Evolutionary conservation across 1,284 basidiomycete species (phyloP).

Genomic region (Irpex rosettiformis): DNA sequence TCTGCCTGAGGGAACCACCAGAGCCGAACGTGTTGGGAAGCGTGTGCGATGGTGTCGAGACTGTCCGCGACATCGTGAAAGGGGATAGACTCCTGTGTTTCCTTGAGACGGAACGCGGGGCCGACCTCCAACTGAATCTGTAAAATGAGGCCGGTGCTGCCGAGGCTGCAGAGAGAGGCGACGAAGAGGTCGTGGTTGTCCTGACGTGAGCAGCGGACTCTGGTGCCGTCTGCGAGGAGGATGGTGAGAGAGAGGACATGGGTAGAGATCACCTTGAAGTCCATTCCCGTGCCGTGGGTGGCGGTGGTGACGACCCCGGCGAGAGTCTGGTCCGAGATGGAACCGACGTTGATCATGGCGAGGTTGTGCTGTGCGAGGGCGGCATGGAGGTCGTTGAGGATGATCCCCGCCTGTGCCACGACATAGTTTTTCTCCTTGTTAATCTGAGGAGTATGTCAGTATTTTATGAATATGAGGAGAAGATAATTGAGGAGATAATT

Average conservation of each 20-base stretch:
- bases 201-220: conserved; percentile 64
- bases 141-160: conserved; percentile 90
- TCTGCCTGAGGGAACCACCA: conserved; percentile 94
- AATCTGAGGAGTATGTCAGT: conserved; percentile 62
- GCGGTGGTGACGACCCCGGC: conserved; percentile 94
- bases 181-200: conserved; percentile 79
- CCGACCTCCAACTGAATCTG: conserved; percentile 79
- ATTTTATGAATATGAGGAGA: conserved; percentile 10
- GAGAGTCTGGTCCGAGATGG: conserved; percentile 95
- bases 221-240: conserved; percentile 69
- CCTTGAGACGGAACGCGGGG: conserved; percentile 79
- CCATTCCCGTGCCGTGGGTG: conserved; percentile 88
- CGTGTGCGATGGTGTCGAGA: conserved; percentile 54
- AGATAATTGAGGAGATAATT: conserved; percentile 9
- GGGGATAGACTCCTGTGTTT: conserved; percentile 64
- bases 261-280: conserved; percentile 81
- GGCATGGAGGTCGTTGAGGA: conserved; percentile 67
- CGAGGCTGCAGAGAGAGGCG: conserved; percentile 91
- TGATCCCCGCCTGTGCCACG: conserved; percentile 77
- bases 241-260: conserved; percentile 77
- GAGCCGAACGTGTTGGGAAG: conserved; percentile 85
- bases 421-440: conserved; percentile 70
- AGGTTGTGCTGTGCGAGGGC: conserved; percentile 68
- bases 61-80: conserved; percentile 64
- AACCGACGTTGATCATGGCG: conserved; percentile 91